A percentile compares a stretch with the other conserved stretches of the same genome.
Evolutionary conservation across 768 basidiomycete species (phyloP).

Genomic region (Neoboletus magnificus): DNA sequence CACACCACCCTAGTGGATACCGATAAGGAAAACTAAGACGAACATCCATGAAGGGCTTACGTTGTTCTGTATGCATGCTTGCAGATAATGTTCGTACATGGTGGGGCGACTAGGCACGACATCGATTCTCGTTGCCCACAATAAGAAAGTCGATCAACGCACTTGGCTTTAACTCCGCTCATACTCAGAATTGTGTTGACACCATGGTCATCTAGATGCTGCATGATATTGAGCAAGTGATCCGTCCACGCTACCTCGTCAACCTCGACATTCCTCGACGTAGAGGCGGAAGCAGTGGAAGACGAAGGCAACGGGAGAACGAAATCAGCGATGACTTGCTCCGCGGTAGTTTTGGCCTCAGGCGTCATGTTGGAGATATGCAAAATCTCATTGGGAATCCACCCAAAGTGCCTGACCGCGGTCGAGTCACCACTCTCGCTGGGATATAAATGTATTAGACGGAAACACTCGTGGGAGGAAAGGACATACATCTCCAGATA

Average conservation of each 20-base stretch:
- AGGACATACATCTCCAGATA: conserved; percentile 82
- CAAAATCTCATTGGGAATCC: conserved; percentile 84
- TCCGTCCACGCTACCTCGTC: conserved; percentile 89
- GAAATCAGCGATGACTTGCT: conserved; percentile 66
- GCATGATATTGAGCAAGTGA: conserved; percentile 69
- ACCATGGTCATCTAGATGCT: conserved; percentile 57
- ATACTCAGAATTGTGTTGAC: conserved; percentile 56
- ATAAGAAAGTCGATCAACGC: conserved; percentile 15
- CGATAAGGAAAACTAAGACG: not conserved
- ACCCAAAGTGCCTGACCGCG: conserved; percentile 78
- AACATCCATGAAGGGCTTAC: conserved; percentile 43
- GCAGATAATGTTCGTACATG: conserved; percentile 65
- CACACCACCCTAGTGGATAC: conserved; percentile 69
- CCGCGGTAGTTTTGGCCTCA: conserved; percentile 65
- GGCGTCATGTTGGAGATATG: conserved; percentile 46
- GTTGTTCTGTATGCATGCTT: conserved; percentile 77
- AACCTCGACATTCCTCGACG: conserved; percentile 47
- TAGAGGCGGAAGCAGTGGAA: conserved; percentile 37
- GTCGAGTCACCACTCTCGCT: conserved; percentile 79
- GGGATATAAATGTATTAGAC: not conserved
- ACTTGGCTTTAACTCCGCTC: conserved; percentile 64
- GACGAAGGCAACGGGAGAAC: conserved; percentile 74
- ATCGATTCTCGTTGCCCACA: not conserved
- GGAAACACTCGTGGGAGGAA: not conserved
- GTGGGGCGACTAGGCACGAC: conserved; percentile 56